Evolutionary conservation across 208 protist genomes (phyloP).

Genomic region (Leishmania lainsoni): DNA sequence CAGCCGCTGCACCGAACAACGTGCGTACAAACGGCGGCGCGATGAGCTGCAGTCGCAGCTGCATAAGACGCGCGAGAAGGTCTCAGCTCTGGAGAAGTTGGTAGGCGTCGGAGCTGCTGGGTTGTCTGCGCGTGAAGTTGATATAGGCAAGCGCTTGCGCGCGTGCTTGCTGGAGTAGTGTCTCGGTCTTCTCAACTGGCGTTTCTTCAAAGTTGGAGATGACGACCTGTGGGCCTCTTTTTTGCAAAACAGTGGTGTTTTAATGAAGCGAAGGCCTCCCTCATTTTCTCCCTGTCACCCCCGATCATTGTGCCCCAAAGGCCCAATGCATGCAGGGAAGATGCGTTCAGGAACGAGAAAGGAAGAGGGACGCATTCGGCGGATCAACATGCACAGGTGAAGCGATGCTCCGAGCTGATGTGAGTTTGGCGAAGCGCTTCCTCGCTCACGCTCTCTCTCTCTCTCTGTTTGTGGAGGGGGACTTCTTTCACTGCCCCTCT

Average conservation of each 20-base stretch:
- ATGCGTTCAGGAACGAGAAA: not conserved
- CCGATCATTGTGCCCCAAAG: not conserved
- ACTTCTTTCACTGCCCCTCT: not conserved
- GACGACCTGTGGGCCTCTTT: not conserved
- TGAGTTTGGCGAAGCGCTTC: not conserved
- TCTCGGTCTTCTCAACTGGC: not conserved
- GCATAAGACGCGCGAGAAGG: constrained; percentile 30
- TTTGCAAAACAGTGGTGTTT: not conserved
- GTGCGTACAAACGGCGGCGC: constrained; percentile 30
- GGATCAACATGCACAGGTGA: not conserved
- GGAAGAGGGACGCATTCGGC: not conserved
- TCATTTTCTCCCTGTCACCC: not conserved
- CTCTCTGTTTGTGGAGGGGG: not conserved
- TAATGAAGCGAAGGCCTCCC: not conserved
- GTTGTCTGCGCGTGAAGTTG: not conserved
- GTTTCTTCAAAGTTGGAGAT: not conserved
- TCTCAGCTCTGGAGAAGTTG: constrained; percentile 41
- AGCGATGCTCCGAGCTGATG: not conserved
- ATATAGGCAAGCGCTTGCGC: not conserved
- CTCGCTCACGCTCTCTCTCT: not conserved
- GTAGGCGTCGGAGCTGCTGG: constrained; percentile 9
- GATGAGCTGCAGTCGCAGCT: constrained; percentile 27
- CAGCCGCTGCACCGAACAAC: constrained; percentile 42
- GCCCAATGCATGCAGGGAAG: not conserved
- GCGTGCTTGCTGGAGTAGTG: constrained; percentile 6